Percentiles rank a stretch among this genome's conserved stretches.
Evolutionary conservation across 805 yeast genomes (phyloP).

Genomic region (Metschnikowia colocasiae): DNA sequence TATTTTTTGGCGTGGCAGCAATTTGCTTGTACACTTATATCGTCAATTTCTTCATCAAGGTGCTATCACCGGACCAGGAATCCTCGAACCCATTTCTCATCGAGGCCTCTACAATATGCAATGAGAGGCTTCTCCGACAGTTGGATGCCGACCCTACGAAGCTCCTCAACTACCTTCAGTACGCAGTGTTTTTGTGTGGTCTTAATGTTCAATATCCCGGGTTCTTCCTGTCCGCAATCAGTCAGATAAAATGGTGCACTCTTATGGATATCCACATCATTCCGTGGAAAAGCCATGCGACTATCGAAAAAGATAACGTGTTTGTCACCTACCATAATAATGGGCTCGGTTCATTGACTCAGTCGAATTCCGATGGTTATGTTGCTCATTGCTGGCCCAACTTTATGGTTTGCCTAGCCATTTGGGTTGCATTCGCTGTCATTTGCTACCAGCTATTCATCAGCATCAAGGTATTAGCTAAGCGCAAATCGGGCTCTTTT

Average conservation of each 20-base stretch:
- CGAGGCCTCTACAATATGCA: conserved; percentile 56
- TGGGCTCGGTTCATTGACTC: conserved; percentile 40
- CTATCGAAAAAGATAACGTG: conserved; percentile 29
- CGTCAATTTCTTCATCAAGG: conserved; percentile 39
- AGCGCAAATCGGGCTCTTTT: background rate
- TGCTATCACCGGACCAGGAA: conserved; percentile 57
- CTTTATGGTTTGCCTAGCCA: conserved; percentile 35
- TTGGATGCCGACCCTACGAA: conserved; percentile 52
- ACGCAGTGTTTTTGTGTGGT: conserved; percentile 54
- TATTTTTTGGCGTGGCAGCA: conserved; percentile 37
- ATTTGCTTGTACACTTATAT: conserved; percentile 40
- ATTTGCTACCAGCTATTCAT: conserved; percentile 22
- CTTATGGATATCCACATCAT: conserved; percentile 34
- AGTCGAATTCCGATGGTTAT: conserved; percentile 24
- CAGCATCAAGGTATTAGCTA: conserved; percentile 14
- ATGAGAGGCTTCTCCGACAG: conserved; percentile 51
- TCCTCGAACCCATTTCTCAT: conserved; percentile 49
- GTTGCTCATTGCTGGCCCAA: conserved; percentile 38
- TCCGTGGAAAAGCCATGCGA: conserved; percentile 4
- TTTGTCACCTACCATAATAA: conserved; percentile 40
- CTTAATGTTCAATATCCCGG: conserved; percentile 59
- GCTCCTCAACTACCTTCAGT: conserved; percentile 53
- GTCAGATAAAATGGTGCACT: conserved; percentile 53
- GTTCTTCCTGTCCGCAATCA: conserved; percentile 52
- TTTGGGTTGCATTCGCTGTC: conserved; percentile 26